Evolutionary conservation across 108 stramenopile species (phyloP), one percentile per base, ranked within the genome.

Genomic region (Fragilaria crotonensis): DNA sequence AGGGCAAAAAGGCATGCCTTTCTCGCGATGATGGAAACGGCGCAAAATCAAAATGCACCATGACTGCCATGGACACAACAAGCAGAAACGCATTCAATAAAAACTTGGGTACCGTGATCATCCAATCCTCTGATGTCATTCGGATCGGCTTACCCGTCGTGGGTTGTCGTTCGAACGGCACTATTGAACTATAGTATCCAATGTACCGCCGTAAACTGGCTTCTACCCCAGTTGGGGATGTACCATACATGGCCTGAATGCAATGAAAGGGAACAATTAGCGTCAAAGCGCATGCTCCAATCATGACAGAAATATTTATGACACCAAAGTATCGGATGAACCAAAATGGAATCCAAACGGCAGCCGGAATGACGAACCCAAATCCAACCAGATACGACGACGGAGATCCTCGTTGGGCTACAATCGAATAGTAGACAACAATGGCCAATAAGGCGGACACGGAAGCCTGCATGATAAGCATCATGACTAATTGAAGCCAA

Each of bases 351-450:
- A 62, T 26, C 26, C 18, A 56, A 7, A 69, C n/a, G 19, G 63
- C 19, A 20, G 52, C 14, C 14, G 70, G 70, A 53, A 54, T 29
- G 23, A 71, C 33, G 17, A 64, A 1, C 27, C 70, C 70, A 30
- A 56, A 71, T 28, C 70, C 70, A 1, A 59, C 11, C 20, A 65
- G 44, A 23, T 50, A 63, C 2, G 70, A 53, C n/a, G 27, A n/a
- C 21, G 33, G 7, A 25, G 61, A 50, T 14, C 53, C 67, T 54
- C 67, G 19, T 30, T 51, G 18, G 18, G 25, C 44, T 17, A 68
- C 45, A 55, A 68, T 68, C 41, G 30, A 26, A 4, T 68, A 30
- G 54, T 62, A 68, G 27, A 54, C 47, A 22, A 62, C 18, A 41
- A 54, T 20, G 21, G 61, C 60, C 14, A 53, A 14, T 2, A 28